Evolutionary conservation across 441 rosid genomes (phyloP).

Genomic region (Melastoma candidum): DNA sequence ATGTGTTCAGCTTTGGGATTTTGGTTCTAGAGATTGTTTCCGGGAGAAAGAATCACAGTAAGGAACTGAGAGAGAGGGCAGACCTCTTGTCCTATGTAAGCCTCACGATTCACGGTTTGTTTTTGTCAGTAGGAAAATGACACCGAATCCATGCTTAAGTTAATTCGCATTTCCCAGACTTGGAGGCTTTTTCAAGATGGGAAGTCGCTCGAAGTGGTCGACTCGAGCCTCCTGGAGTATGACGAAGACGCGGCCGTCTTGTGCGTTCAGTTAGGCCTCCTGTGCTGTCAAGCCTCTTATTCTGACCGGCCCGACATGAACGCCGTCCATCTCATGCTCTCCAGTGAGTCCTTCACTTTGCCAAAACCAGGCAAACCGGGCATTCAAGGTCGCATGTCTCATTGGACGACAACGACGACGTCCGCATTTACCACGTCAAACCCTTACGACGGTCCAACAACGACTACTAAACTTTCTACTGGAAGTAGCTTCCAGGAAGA

Average conservation of each 20-base stretch:
- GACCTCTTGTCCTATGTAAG: constrained; percentile 82
- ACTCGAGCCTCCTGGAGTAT: constrained; percentile 44
- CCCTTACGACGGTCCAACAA: constrained; percentile 21
- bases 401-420: constrained; percentile 30
- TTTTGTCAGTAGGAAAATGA: too few relatives aligned
- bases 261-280: constrained; percentile 70
- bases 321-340: constrained; percentile 62
- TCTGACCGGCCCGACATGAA: constrained; percentile 74
- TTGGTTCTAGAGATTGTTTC: constrained; percentile 70
- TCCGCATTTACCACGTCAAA: constrained; percentile 24
- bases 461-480: constrained; percentile 24
- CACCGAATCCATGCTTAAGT: too few relatives aligned
- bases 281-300: constrained; percentile 66
- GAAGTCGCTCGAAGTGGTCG: constrained; percentile 52
- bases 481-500: constrained; percentile 50
- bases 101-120: constrained; percentile 6
- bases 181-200: constrained; percentile 57
- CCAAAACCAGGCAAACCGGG: constrained; percentile 72
- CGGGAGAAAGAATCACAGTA: constrained; percentile 69
- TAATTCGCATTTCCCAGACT: constrained; percentile 28
- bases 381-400: constrained; percentile 48
- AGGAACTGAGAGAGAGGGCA: constrained; percentile 32
- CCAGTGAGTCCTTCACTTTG: constrained; percentile 62
- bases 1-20: constrained; percentile 81
- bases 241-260: constrained; percentile 62